Evolutionary conservation across 805 yeast genomes (phyloP).

Genomic region (Yamadazyma takamatsuzukensis): DNA sequence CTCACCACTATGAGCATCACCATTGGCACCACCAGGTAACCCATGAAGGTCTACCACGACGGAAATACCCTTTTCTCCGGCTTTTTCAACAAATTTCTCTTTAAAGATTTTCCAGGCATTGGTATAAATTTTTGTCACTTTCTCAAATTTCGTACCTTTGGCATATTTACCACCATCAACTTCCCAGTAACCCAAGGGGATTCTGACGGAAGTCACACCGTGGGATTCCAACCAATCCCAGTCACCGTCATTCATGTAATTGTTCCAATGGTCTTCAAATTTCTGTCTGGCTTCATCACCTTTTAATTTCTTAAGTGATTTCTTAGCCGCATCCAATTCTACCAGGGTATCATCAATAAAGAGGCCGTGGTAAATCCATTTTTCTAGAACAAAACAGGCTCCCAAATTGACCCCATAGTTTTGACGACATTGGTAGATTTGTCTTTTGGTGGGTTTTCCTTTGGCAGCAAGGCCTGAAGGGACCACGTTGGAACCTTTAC

Average conservation of each 20-base stretch:
- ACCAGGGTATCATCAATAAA: constrained; percentile 53
- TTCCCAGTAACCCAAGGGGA: constrained; percentile 92
- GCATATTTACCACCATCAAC: constrained; percentile 61
- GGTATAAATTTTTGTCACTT: constrained; percentile 52
- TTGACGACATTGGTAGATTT: constrained; percentile 55
- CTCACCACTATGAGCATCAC: constrained; percentile 81
- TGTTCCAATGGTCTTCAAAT: constrained; percentile 64
- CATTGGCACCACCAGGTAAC: constrained; percentile 89
- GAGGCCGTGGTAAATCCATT: constrained; percentile 66
- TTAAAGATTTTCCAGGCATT: constrained; percentile 70
- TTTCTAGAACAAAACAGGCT: constrained; percentile 72
- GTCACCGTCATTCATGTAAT: constrained; percentile 62
- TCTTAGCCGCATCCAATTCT: constrained; percentile 71
- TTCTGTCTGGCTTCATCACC: constrained; percentile 48
- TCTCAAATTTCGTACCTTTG: constrained; percentile 59
- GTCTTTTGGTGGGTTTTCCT: constrained; percentile 33
- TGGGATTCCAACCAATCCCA: constrained; percentile 70
- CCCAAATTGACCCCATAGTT: constrained; percentile 89
- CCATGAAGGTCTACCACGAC: constrained; percentile 85
- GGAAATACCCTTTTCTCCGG: constrained; percentile 60
- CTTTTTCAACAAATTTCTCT: constrained; percentile 50
- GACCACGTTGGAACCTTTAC: constrained; percentile 15
- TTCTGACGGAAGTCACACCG: constrained; percentile 76
- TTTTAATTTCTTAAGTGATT: constrained; percentile 47
- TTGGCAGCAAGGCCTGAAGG: constrained; percentile 14